A percentile compares a stretch with the other conserved stretches of the same genome.
Evolutionary conservation across 140 eudicot species (phyloP).

Genomic region (Anethum foeniculum): DNA sequence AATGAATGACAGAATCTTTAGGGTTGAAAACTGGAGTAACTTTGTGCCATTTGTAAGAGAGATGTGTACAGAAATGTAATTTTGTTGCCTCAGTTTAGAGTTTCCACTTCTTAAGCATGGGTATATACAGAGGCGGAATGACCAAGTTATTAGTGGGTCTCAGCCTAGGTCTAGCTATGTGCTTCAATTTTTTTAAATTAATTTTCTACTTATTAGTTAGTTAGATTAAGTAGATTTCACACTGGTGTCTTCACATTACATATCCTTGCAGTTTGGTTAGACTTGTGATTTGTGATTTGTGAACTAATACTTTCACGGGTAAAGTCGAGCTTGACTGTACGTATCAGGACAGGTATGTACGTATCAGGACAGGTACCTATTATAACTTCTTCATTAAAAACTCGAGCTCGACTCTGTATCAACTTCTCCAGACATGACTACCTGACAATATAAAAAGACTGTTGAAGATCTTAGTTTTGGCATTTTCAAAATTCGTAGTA

Average conservation of each 20-base stretch:
- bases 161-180: background rate
- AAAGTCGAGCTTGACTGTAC: background rate
- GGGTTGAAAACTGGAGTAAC: constrained; percentile 64
- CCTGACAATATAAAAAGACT: background rate
- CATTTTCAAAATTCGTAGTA: background rate
- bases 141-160: background rate
- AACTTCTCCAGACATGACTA: background rate
- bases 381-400: background rate
- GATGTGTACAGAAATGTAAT: constrained; percentile 48
- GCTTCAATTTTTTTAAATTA: background rate
- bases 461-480: background rate
- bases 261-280: background rate
- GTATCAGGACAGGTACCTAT: too few species aligned
- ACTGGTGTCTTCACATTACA: background rate
- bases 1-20: constrained; percentile 48
- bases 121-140: background rate
- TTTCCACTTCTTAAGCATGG: background rate
- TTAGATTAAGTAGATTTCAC: background rate
- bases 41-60: constrained; percentile 53
- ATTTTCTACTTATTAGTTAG: background rate
- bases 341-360: too few species aligned
- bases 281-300: background rate
- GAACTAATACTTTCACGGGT: background rate
- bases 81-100: background rate
- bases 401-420: too few species aligned